Conservation (phyloP, 306 rosid genomes). For the Canavalia gladiata region DNA sequence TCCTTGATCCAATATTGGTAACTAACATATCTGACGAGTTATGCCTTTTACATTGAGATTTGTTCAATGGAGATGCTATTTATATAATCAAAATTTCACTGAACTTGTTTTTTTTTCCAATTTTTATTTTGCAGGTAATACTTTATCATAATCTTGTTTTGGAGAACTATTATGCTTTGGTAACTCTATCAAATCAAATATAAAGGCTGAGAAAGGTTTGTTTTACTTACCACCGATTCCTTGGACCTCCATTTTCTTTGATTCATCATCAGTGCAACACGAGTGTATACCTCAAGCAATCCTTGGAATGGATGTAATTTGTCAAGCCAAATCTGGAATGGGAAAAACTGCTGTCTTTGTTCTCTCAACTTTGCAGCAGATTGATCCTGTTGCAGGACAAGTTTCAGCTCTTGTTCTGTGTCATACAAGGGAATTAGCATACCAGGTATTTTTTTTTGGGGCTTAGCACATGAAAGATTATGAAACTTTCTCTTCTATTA, state of each 20-base stretch:
- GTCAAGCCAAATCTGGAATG: too few species aligned
- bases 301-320: too few species aligned
- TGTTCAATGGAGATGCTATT: too few species aligned
- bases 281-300: conserved; percentile 67
- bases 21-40: not conserved
- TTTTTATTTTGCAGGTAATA: conserved; percentile 79
- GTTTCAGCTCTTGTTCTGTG: conserved; percentile 95
- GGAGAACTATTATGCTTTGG: conserved; percentile 75
- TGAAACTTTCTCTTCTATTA: not conserved
- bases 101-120: conserved; percentile 13
- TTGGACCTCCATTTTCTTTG: conserved; percentile 75
- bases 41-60: too few species aligned
- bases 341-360: conserved; percentile 66
- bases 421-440: conserved; percentile 96
- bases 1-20: not conserved
- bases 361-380: conserved; percentile 94
- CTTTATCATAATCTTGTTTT: conserved; percentile 68
- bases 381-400: conserved; percentile 96
- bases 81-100: not conserved
- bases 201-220: conserved; percentile 69
- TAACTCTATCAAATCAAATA: conserved; percentile 63
- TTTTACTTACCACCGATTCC: conserved; percentile 84
- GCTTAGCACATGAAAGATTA: not conserved
- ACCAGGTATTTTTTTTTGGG: conserved; percentile 70
- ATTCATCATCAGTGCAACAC: conserved; percentile 96